phyloP scores from a whole-genome alignment of 1,284 basidiomycete genomes.

The Fistulinella cinereoalba region DNA sequence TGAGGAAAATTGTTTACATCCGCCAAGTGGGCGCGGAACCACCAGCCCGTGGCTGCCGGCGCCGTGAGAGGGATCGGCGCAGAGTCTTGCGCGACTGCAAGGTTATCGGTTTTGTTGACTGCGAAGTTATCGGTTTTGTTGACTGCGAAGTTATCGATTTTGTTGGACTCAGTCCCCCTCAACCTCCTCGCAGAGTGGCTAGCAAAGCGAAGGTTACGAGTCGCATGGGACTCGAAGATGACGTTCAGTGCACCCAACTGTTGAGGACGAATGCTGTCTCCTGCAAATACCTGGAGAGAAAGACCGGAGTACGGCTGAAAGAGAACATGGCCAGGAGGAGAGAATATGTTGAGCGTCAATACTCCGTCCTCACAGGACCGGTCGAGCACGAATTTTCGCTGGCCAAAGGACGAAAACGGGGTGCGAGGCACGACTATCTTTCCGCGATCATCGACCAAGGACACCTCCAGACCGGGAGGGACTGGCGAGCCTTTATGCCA shows the following conservation, averaged over 20 bases:
- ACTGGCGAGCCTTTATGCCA: conserved; percentile 2
- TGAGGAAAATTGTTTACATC: conserved; percentile 13
- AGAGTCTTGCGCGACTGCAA: not conserved
- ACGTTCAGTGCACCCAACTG: conserved; percentile 13
- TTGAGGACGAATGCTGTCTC: not conserved
- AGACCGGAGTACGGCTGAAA: conserved; percentile 13
- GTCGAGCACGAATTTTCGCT: not conserved
- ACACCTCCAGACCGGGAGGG: conserved; percentile 3
- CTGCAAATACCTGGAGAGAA: conserved; percentile 4
- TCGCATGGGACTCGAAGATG: conserved; percentile 10
- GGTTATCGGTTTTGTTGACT: not conserved
- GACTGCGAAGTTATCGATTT: not conserved
- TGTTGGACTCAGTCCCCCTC: not conserved
- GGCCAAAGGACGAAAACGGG: not conserved
- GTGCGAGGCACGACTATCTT: conserved; percentile 4
- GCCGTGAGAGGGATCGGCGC: conserved; percentile 8
- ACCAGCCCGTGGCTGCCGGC: conserved; percentile 14
- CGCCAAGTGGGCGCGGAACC: conserved; percentile 2
- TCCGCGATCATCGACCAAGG: conserved; percentile 8
- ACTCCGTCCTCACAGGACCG: conserved; percentile 7
- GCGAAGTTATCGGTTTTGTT: not conserved
- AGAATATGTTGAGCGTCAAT: conserved; percentile 8
- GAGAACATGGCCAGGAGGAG: not conserved
- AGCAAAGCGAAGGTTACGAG: conserved; percentile 12
- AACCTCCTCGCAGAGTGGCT: conserved; percentile 1